phyloP scores from a whole-genome alignment of 208 protist species.

The Acanthamoeba castellanii region DNA sequence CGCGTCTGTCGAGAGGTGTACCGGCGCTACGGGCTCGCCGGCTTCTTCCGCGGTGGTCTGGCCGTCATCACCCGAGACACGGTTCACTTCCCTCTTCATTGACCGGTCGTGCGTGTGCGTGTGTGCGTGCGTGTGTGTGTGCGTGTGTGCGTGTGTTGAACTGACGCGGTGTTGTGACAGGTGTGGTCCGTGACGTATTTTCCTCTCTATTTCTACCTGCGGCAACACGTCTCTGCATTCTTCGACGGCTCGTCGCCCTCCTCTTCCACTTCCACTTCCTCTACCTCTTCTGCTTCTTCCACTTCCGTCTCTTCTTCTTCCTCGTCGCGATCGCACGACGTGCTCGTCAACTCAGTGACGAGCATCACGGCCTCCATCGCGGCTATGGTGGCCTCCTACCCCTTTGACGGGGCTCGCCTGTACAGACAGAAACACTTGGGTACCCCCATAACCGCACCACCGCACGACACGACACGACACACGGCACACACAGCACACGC shows the following conservation, averaged over 20 bases:
- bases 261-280: not conserved
- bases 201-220: slow-evolving; percentile 31
- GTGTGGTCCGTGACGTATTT: slow-evolving; percentile 66
- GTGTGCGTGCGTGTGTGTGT: too few relatives aligned
- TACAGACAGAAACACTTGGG: slow-evolving; percentile 64
- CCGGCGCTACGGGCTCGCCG: not conserved
- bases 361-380: slow-evolving; percentile 30
- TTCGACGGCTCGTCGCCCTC: not conserved
- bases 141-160: not conserved
- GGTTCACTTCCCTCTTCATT: not conserved
- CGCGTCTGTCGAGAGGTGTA: slow-evolving; percentile 46
- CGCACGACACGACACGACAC: too few relatives aligned
- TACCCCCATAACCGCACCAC: not conserved
- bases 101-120: not conserved
- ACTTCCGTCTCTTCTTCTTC: not conserved
- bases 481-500: too few relatives aligned
- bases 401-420: slow-evolving; percentile 49
- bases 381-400: slow-evolving; percentile 61
- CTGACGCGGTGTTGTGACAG: not conserved
- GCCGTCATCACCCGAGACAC: slow-evolving; percentile 39
- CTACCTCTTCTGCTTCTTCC: not conserved
- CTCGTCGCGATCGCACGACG: slow-evolving; percentile 4
- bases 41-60: slow-evolving; percentile 65
- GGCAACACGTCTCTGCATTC: not conserved
- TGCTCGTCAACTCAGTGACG: slow-evolving; percentile 28